phyloP scores from a whole-genome alignment of 352 stramenopile genomes.

The Phytophthora idaei region DNA sequence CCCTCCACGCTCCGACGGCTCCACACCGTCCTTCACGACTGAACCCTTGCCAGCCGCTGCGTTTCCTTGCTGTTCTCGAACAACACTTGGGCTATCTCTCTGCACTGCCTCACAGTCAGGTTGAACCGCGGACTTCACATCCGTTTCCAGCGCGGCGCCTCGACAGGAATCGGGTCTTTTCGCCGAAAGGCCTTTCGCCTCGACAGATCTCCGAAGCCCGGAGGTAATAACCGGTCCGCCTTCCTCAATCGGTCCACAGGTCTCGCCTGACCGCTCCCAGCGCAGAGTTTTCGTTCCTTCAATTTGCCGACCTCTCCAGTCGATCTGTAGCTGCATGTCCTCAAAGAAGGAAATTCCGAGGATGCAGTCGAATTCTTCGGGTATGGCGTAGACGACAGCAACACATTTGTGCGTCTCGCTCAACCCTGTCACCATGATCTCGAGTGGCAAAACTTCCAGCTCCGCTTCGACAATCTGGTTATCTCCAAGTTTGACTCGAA shows the following conservation, averaged over 20 bases:
- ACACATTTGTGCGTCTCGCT: background rate
- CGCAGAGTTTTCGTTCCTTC: constrained; percentile 8
- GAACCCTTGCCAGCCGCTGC: too few species aligned
- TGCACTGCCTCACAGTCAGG: background rate
- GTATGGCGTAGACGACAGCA: background rate
- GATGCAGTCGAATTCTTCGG: constrained; percentile 1
- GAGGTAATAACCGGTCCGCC: background rate
- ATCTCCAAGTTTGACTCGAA: background rate
- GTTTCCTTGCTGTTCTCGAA: background rate
- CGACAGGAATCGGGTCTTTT: background rate
- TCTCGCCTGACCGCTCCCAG: background rate
- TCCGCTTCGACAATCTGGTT: background rate
- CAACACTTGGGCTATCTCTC: background rate
- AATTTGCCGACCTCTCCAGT: constrained; percentile 14
- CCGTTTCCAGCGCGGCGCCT: background rate
- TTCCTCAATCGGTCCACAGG: background rate
- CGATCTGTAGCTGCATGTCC: constrained; percentile 9
- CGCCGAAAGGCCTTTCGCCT: background rate
- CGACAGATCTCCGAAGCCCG: background rate
- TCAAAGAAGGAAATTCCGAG: constrained; percentile 17
- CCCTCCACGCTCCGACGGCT: too few species aligned
- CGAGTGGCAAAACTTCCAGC: background rate
- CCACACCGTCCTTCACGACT: too few species aligned
- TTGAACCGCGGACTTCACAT: background rate
- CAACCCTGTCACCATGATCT: background rate